Conservation (phyloP, 2,329 filamentous ascomycete species). For the Colletotrichum neosansevieriae region DNA sequence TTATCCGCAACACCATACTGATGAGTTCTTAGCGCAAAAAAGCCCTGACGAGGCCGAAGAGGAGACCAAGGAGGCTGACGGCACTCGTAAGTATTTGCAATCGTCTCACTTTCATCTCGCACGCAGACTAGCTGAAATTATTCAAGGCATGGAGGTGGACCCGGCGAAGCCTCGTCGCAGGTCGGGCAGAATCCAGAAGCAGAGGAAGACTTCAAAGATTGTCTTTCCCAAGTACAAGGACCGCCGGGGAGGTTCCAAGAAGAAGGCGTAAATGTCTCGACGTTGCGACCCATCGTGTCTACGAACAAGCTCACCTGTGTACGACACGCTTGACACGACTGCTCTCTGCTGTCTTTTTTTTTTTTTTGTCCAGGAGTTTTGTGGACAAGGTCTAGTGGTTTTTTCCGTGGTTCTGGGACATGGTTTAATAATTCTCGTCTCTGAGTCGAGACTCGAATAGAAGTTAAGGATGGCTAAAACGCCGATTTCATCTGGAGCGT, state of each 20-base stretch:
- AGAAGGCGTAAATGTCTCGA: slow-evolving; percentile 47
- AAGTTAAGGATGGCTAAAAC: background rate
- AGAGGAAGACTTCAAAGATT: slow-evolving; percentile 67
- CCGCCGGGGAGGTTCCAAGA: slow-evolving; percentile 56
- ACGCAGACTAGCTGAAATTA: slow-evolving; percentile 44
- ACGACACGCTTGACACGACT: background rate
- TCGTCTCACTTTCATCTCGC: slow-evolving; percentile 31
- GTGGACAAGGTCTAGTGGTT: slow-evolving; percentile 16
- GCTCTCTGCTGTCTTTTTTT: background rate
- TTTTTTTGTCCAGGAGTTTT: slow-evolving; percentile 21
- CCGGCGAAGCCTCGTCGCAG: slow-evolving; percentile 52
- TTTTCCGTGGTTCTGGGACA: background rate
- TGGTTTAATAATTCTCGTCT: background rate
- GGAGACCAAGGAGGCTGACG: slow-evolving; percentile 47
- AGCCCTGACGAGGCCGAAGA: slow-evolving; percentile 46
- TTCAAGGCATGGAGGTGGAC: slow-evolving; percentile 70
- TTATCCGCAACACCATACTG: slow-evolving; percentile 23
- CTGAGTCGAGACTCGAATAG: slow-evolving; percentile 15
- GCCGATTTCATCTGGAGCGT: too few relatives aligned
- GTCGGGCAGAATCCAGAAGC: slow-evolving; percentile 66
- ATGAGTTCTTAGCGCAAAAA: slow-evolving; percentile 43
- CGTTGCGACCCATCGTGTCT: background rate
- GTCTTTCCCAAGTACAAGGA: slow-evolving; percentile 71
- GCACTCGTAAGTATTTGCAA: slow-evolving; percentile 19
- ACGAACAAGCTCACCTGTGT: too few relatives aligned